These are phyloP conservation scores for Scytalidium lignicola DNA, from an alignment of 2,329 filamentous ascomycete species.

Conservation along the genomic window DNA sequence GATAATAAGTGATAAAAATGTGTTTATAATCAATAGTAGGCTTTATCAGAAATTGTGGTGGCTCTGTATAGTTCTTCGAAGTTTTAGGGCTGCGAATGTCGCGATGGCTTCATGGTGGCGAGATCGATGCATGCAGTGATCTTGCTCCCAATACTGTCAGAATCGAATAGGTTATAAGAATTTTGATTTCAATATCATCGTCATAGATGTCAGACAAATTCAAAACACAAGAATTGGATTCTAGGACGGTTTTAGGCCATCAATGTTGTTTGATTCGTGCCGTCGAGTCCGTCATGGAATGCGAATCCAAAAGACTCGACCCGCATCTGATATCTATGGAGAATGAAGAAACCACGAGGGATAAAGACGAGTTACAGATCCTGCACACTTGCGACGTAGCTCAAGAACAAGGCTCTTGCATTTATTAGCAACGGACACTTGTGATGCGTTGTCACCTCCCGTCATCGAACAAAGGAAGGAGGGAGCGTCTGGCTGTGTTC, in stretches of 20 bases:
- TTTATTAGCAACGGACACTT: background rate
- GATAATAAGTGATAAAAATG: background rate
- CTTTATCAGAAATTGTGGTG: slow-evolving; percentile 9
- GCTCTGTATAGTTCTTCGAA: slow-evolving; percentile 3
- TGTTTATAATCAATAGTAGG: slow-evolving; percentile 1
- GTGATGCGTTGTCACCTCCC: background rate
- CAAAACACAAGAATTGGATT: background rate
- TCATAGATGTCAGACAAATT: background rate
- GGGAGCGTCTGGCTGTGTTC: background rate
- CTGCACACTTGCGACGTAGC: background rate
- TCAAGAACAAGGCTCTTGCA: background rate
- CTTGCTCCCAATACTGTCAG: background rate
- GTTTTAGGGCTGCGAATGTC: slow-evolving; percentile 9
- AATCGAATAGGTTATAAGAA: background rate
- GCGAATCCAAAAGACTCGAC: background rate
- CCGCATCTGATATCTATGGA: background rate
- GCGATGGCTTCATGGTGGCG: slow-evolving; percentile 19
- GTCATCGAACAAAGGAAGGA: background rate
- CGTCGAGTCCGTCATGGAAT: background rate
- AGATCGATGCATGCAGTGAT: slow-evolving; percentile 1
- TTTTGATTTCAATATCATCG: background rate
- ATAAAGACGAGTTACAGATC: background rate
- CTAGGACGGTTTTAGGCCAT: background rate
- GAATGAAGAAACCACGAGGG: background rate
- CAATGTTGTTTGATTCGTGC: background rate